Evolutionary conservation across 768 basidiomycete genomes (phyloP).

Genomic region (Cyathus striatus): DNA sequence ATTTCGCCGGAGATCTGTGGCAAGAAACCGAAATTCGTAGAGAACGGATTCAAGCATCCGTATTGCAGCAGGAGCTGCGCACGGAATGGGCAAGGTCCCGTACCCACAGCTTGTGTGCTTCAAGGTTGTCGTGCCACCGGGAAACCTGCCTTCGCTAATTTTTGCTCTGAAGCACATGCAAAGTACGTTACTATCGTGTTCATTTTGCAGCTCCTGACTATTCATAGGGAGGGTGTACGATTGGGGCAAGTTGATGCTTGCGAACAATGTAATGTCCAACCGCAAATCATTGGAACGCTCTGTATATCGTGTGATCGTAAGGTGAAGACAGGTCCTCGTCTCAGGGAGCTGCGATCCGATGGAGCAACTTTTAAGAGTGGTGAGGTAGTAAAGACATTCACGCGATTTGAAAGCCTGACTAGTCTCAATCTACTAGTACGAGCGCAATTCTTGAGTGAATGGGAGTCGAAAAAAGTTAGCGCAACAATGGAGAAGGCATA

Average conservation of each 20-base stretch:
- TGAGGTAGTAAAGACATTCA: slow-evolving; percentile 22
- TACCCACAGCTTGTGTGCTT: slow-evolving; percentile 38
- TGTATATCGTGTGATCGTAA: slow-evolving; percentile 49
- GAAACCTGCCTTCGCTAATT: slow-evolving; percentile 43
- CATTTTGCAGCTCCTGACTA: slow-evolving; percentile 2
- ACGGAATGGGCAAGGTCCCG: slow-evolving; percentile 33
- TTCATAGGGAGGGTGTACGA: slow-evolving; percentile 45
- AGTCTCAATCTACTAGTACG: slow-evolving; percentile 26
- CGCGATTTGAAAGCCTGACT: slow-evolving; percentile 4
- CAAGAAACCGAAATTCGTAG: slow-evolving; percentile 57
- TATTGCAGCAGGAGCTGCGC: slow-evolving; percentile 64
- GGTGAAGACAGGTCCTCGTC: slow-evolving; percentile 31
- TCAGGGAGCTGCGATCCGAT: slow-evolving; percentile 44
- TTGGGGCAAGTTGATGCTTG: slow-evolving; percentile 45
- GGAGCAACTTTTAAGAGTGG: slow-evolving; percentile 47
- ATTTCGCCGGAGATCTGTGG: slow-evolving; percentile 43
- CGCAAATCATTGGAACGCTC: slow-evolving; percentile 37
- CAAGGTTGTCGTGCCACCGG: slow-evolving; percentile 47
- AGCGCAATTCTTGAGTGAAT: slow-evolving; percentile 49
- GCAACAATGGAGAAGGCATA: slow-evolving; percentile 53
- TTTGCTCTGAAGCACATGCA: slow-evolving; percentile 57
- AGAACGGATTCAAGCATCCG: slow-evolving; percentile 50
- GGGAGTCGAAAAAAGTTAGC: slow-evolving; percentile 33
- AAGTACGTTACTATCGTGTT: slow-evolving; percentile 31
- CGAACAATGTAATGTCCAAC: slow-evolving; percentile 40